Conservation (phyloP, 495 filamentous ascomycete species). For the Pyronema domesticum region DNA sequence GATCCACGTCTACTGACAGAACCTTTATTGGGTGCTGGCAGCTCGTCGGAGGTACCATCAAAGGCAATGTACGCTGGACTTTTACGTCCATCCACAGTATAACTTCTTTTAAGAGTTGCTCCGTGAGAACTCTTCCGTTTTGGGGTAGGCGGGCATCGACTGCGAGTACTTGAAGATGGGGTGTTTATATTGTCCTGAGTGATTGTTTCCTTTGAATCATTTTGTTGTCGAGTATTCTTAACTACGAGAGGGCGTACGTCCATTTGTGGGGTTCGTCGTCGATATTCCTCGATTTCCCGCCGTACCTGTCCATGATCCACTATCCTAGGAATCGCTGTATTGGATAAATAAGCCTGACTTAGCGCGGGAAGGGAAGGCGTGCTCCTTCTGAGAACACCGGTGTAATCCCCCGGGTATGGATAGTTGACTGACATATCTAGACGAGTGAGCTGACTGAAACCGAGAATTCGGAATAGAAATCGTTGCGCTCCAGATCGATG, state of each 20-base stretch:
- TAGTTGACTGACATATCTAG: neutral
- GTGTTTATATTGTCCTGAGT: too few relatives aligned
- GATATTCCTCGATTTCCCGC: neutral
- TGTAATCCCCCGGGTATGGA: neutral
- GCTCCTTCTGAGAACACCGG: neutral
- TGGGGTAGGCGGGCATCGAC: neutral
- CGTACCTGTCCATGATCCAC: neutral
- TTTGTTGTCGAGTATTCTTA: neutral
- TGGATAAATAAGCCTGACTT: neutral
- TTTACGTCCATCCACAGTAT: neutral
- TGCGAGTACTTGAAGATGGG: neutral
- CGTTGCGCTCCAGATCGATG: slow-evolving; percentile 2
- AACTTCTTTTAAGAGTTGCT: neutral
- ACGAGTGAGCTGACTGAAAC: neutral
- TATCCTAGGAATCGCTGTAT: neutral
- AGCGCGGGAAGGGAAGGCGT: neutral
- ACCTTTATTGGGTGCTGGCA: neutral
- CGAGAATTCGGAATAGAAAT: slow-evolving; percentile 4
- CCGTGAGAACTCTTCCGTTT: neutral
- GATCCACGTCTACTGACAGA: neutral
- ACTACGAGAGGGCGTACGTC: neutral
- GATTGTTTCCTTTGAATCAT: neutral
- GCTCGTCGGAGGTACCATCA: neutral
- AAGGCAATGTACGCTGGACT: neutral
- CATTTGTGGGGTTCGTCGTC: neutral